These are phyloP conservation scores for Calocybe cyanea DNA, from an alignment of 768 basidiomycete genomes.

Conservation along the genomic window DNA sequence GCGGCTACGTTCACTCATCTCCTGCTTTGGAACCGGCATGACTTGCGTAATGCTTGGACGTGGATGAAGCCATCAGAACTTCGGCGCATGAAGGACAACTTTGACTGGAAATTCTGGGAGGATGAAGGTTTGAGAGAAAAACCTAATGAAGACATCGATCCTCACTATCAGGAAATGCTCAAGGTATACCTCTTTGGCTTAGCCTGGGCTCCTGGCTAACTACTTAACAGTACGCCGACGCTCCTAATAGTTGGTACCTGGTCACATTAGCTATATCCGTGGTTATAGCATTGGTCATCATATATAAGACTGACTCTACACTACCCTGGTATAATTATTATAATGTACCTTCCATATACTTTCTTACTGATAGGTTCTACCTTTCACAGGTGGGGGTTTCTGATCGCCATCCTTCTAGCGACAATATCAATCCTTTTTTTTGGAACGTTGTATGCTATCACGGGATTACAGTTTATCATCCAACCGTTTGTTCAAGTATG, in stretches of 20 bases:
- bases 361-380: neutral
- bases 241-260: conserved; percentile 54
- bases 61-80: conserved; percentile 39
- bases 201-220: neutral
- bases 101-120: conserved; percentile 41
- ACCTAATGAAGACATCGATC: conserved; percentile 33
- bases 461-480: conserved; percentile 41
- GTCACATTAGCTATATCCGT: conserved; percentile 39
- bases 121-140: conserved; percentile 35
- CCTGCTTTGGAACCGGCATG: conserved; percentile 41
- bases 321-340: conserved; percentile 37
- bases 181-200: conserved; percentile 29
- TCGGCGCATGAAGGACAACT: conserved; percentile 27
- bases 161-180: conserved; percentile 49
- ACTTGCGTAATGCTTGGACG: conserved; percentile 38
- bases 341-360: neutral
- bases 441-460: conserved; percentile 41
- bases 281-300: conserved; percentile 37
- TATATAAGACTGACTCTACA: conserved; percentile 44
- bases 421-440: conserved; percentile 45
- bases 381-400: conserved; percentile 45
- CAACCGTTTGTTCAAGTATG: conserved; percentile 49
- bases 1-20: conserved; percentile 47
- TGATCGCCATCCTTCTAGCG: conserved; percentile 39
- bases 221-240: conserved; percentile 45